phyloP scores from a whole-genome alignment of 2,329 filamentous ascomycete species.

The Diaporthe caulivora region DNA sequence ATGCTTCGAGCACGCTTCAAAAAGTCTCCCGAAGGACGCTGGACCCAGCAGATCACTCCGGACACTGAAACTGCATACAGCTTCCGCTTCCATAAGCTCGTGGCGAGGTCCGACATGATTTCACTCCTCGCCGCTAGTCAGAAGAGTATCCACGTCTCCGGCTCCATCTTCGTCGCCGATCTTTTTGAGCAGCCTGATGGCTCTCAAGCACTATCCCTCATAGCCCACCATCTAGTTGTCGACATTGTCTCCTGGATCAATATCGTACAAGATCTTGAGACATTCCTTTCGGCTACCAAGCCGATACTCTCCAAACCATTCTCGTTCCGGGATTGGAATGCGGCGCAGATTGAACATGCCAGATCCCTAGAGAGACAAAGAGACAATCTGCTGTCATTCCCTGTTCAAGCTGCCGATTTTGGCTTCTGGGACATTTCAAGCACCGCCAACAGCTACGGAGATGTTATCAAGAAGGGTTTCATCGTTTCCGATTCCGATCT shows the following conservation, averaged over 20 bases:
- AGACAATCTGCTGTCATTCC: not conserved
- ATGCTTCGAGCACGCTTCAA: conserved; percentile 50
- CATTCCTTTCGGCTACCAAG: not conserved
- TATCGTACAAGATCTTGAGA: not conserved
- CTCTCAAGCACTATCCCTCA: not conserved
- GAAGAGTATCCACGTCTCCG: not conserved
- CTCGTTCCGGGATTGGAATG: not conserved
- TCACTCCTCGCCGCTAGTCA: conserved; percentile 1
- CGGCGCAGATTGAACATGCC: conserved; percentile 3
- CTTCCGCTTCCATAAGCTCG: not conserved
- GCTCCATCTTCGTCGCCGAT: not conserved
- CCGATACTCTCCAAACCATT: not conserved
- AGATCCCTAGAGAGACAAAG: not conserved
- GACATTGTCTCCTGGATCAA: conserved; percentile 18
- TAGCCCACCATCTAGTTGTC: conserved; percentile 2
- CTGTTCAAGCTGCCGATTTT: not conserved
- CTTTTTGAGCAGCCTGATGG: conserved; percentile 6
- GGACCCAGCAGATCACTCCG: not conserved
- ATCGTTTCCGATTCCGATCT: not conserved
- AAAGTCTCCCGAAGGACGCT: not conserved
- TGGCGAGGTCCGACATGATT: not conserved
- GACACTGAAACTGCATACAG: not conserved
- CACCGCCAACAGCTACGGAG: not conserved
- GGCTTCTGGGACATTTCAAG: conserved; percentile 13
- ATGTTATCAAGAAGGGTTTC: not conserved